Evolutionary conservation across 140 eudicot species (phyloP).

Genomic region (Erigeron philadelphicus): DNA sequence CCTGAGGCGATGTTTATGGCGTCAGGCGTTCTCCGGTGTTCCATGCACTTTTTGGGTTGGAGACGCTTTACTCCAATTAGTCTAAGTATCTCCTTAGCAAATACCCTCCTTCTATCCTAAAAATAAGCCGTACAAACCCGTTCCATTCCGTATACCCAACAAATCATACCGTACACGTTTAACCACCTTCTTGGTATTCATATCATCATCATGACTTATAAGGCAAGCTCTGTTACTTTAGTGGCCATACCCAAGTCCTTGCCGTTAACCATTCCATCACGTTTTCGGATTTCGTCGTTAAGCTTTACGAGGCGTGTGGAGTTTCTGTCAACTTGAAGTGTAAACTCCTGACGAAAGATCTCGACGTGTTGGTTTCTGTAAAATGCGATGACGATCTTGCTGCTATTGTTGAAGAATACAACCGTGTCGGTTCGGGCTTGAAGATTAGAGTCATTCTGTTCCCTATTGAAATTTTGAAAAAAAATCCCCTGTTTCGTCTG

Average conservation of each 20-base stretch:
- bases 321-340: constrained; percentile 52
- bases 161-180: background rate
- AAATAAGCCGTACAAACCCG: background rate
- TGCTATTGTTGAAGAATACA: constrained; percentile 57
- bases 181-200: constrained; percentile 1
- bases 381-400: constrained; percentile 58
- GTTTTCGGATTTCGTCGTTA: constrained; percentile 51
- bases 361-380: constrained; percentile 59
- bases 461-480: constrained; percentile 38
- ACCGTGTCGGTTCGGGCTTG: constrained; percentile 38
- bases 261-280: constrained; percentile 54
- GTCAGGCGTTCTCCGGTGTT: too few species aligned
- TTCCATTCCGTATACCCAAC: background rate
- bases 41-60: too few species aligned
- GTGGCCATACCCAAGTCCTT: constrained; percentile 74
- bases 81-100: too few species aligned
- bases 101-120: background rate
- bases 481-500: constrained; percentile 46
- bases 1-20: too few species aligned
- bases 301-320: constrained; percentile 55
- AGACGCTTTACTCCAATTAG: too few species aligned
- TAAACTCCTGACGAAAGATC: constrained; percentile 63
- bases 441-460: constrained; percentile 59
- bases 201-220: constrained; percentile 29
- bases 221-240: constrained; percentile 69